Evolutionary conservation across 306 rosid species (phyloP).

Genomic region (Quercus robur): DNA sequence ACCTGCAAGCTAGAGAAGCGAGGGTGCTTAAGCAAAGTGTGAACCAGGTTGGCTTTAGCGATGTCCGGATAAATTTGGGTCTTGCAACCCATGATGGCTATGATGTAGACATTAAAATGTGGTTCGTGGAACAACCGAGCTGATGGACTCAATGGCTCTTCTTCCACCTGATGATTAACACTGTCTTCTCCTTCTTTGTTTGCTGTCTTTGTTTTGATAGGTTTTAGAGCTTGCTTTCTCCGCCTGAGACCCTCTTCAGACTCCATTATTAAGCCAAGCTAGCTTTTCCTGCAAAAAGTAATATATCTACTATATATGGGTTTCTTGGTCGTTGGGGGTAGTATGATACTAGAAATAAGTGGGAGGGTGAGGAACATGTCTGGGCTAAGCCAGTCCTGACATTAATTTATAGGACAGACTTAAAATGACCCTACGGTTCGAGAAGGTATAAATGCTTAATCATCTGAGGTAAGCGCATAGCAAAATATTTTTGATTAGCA

Average conservation of each 20-base stretch:
- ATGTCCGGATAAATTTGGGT: slow-evolving; percentile 10
- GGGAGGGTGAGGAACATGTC: neutral
- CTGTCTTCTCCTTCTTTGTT: neutral
- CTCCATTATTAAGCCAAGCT: slow-evolving; percentile 16
- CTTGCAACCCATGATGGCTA: slow-evolving; percentile 30
- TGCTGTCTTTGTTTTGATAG: slow-evolving; percentile 22
- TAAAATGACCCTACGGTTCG: too few species aligned
- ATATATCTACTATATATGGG: too few species aligned
- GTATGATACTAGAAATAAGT: neutral
- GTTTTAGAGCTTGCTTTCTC: slow-evolving; percentile 16
- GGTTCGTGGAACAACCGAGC: slow-evolving; percentile 37
- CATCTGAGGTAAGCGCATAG: too few species aligned
- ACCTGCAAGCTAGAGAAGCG: slow-evolving; percentile 40
- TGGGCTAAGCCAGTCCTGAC: neutral
- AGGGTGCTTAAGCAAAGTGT: slow-evolving; percentile 33
- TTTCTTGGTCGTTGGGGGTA: neutral
- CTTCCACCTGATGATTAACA: neutral
- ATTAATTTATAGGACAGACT: neutral
- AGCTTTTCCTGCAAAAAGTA: too few species aligned
- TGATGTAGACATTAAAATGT: slow-evolving; percentile 26
- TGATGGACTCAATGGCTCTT: slow-evolving; percentile 31
- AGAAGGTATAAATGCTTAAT: too few species aligned
- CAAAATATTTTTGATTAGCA: too few species aligned
- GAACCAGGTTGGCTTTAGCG: slow-evolving; percentile 17
- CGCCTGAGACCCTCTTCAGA: slow-evolving; percentile 12